Evolutionary conservation across 2,329 filamentous ascomycete species (phyloP), one percentile per base, ranked within the genome.

Genomic region (Malbranchea cinnamomea): DNA sequence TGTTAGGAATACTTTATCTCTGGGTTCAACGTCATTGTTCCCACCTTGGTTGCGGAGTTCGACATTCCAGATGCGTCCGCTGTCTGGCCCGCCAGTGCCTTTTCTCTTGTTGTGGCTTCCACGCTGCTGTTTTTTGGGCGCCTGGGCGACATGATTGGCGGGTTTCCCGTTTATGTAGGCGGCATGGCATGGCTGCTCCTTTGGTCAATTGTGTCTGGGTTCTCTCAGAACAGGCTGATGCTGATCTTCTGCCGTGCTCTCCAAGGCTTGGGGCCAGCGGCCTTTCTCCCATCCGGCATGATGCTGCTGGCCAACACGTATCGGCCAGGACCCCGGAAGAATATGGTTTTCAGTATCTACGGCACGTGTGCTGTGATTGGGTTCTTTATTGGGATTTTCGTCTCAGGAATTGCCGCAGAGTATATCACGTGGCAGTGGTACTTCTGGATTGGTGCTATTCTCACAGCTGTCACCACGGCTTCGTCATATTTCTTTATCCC

Each of bases 181-280:
- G 76, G 78, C 1, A 65, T 56, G 35, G 40, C 48, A 4, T 68
- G 79, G 80, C 67, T 82, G 29, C 50, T 70, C 5, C 38, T 75
- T 21, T 85, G 78, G 70, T 74, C 70, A 6, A 53, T 85, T 31
- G 56, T 82, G 31, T 68, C 67, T 10, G 80, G 79, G 7, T 81
- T 85, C 53, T 74, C 72, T 35, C 57, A 60, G 31, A 75, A 69
- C 51, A 66, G 74, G 36, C 50, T 71, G 29, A 79, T 83, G 73
- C 61, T 85, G 37, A 76, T 82, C 40, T 60, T 78, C 32, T 79
- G 74, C 46, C 74, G 80, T 30, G 78, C 78, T 6, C 55, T 84
- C 24, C 78, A 83, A 50, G 80, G 80, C 0, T 54, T 87, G 6
- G 80, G 78, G 1, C 66, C 76, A 2, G 76, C 78, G 1, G 77